A percentile compares a stretch with the other conserved stretches of the same genome.
phyloP scores from a whole-genome alignment of 164 flowering plant species.

The Litsea cubeba region DNA sequence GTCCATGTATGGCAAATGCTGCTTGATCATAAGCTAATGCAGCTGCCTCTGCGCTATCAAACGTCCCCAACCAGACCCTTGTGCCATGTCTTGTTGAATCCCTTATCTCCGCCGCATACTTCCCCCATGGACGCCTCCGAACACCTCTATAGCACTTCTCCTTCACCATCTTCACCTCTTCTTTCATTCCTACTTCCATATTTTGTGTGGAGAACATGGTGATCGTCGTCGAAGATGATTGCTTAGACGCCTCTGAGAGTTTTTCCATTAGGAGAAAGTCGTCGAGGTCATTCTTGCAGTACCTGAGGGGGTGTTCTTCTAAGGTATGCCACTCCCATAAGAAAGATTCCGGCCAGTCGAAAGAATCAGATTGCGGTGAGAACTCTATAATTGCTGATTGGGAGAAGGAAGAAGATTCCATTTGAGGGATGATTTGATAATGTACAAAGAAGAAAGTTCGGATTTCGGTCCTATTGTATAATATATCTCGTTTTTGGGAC shows the following conservation, averaged over 20 bases:
- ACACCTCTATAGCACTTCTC: slow-evolving; percentile 34
- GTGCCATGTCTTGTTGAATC: slow-evolving; percentile 62
- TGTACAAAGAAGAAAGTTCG: slow-evolving; percentile 1
- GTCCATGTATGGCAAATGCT: slow-evolving; percentile 48
- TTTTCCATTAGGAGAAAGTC: slow-evolving; percentile 47
- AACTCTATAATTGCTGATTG: slow-evolving; percentile 19
- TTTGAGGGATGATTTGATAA: slow-evolving; percentile 6
- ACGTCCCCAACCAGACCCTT: slow-evolving; percentile 77
- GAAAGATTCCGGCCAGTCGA: slow-evolving; percentile 13
- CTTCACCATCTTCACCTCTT: slow-evolving; percentile 24
- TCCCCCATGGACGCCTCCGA: slow-evolving; percentile 57
- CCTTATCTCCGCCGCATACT: slow-evolving; percentile 65
- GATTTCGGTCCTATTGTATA: background rate
- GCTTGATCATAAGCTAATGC: slow-evolving; percentile 75
- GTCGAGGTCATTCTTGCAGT: slow-evolving; percentile 46
- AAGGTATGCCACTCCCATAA: slow-evolving; percentile 8
- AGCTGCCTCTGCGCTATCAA: slow-evolving; percentile 70
- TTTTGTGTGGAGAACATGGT: background rate
- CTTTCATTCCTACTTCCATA: slow-evolving; percentile 30
- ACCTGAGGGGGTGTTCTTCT: slow-evolving; percentile 26
- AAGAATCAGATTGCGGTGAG: slow-evolving; percentile 17
- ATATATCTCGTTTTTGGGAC: too few species aligned
- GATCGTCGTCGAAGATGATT: too few species aligned
- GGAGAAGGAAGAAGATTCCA: slow-evolving; percentile 9
- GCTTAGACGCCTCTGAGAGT: slow-evolving; percentile 24